A percentile compares a stretch with the other conserved stretches of the same genome.
phyloP scores from a whole-genome alignment of 139 green algal species.

The Micromonas pusilla region DNA sequence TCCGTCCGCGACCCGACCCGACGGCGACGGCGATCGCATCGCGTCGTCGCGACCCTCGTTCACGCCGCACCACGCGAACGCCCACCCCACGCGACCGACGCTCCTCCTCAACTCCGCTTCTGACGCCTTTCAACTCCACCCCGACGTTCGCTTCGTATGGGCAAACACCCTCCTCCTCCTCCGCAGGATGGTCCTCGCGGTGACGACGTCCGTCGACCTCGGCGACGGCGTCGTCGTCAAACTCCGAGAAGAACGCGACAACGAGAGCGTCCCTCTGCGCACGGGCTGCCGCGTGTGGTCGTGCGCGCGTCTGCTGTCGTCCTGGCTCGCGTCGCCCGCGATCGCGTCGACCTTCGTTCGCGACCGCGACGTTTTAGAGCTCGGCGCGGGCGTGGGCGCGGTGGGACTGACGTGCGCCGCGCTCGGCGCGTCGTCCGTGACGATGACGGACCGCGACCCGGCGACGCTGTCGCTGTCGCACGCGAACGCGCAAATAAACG shows the following conservation, averaged over 20 bases:
- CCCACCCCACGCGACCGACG: too few relatives aligned
- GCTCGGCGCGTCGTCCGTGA: neutral
- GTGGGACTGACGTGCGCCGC: neutral
- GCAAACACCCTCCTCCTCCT: too few relatives aligned
- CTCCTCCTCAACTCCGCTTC: too few relatives aligned
- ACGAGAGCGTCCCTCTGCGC: slow-evolving; percentile 13
- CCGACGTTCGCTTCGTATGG: too few relatives aligned
- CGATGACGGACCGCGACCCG: neutral
- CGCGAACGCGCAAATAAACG: slow-evolving; percentile 14
- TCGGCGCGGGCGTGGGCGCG: slow-evolving; percentile 8
- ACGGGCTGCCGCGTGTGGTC: slow-evolving; percentile 17
- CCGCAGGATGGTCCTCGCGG: neutral
- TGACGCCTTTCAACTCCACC: too few relatives aligned
- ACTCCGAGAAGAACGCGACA: neutral
- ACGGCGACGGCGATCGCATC: too few relatives aligned
- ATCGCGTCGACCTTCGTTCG: neutral
- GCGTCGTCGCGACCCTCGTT: too few relatives aligned
- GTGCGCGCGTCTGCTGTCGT: neutral
- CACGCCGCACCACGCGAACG: too few relatives aligned
- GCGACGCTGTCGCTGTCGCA: neutral
- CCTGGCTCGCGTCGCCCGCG: neutral
- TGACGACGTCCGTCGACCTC: neutral
- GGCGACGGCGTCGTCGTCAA: neutral
- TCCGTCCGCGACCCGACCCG: too few relatives aligned
- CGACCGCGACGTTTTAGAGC: slow-evolving; percentile 2